These are phyloP conservation scores for Nakaseomyces bracarensis DNA, from an alignment of 1,139 yeast genomes.

Conservation along the genomic window DNA sequence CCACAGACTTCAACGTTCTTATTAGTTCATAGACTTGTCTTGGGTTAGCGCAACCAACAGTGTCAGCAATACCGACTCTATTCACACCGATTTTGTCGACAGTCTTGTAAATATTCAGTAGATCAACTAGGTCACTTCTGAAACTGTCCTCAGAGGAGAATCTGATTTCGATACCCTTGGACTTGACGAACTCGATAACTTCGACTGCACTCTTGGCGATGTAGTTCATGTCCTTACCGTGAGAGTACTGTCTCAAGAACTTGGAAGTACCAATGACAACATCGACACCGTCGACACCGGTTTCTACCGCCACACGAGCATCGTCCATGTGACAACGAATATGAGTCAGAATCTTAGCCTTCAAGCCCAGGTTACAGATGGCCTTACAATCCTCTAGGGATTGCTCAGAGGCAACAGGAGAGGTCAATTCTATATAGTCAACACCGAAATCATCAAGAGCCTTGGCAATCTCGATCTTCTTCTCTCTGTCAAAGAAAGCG, in stretches of 20 bases:
- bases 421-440: slow-evolving; percentile 93
- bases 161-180: slow-evolving; percentile 94
- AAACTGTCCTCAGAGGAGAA: slow-evolving; percentile 96
- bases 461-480: slow-evolving; percentile 94
- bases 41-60: slow-evolving; percentile 98
- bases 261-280: slow-evolving; percentile 97
- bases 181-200: slow-evolving; percentile 94
- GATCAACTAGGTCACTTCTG: slow-evolving; percentile 92
- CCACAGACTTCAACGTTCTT: slow-evolving; percentile 86
- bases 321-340: slow-evolving; percentile 99
- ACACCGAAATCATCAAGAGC: slow-evolving; percentile 97
- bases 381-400: slow-evolving; percentile 93
- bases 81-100: slow-evolving; percentile 97
- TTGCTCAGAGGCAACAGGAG: slow-evolving; percentile 97
- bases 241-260: slow-evolving; percentile 87
- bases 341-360: slow-evolving; percentile 86
- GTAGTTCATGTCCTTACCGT: slow-evolving; percentile 98
- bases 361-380: slow-evolving; percentile 91
- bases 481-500: slow-evolving; percentile 90
- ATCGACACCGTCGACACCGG: slow-evolving; percentile 98
- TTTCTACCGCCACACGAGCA: slow-evolving; percentile 91
- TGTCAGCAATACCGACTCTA: slow-evolving; percentile 98
- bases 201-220: slow-evolving; percentile 94
- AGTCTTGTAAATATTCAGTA: slow-evolving; percentile 89
- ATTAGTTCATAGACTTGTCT: slow-evolving; percentile 97